A percentile compares a stretch with the other conserved stretches of the same genome.
phyloP scores from a whole-genome alignment of 805 yeast species.

The Hanseniaspora valbyensis region DNA sequence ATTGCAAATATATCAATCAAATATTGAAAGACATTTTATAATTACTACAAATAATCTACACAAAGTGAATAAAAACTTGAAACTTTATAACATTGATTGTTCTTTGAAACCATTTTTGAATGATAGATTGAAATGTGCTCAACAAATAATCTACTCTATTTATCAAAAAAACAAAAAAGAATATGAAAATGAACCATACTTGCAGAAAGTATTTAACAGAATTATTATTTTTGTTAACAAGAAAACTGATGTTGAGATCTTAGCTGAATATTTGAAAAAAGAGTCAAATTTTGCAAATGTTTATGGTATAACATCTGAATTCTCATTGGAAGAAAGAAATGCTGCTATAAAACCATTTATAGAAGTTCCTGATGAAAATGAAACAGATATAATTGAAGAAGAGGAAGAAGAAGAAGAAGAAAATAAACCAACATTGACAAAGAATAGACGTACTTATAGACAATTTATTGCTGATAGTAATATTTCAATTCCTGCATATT shows the following conservation, averaged over 20 bases:
- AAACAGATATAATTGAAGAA: slow-evolving; percentile 32
- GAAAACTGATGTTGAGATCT: slow-evolving; percentile 47
- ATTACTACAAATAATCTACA: slow-evolving; percentile 76
- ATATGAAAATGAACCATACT: slow-evolving; percentile 42
- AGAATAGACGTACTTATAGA: slow-evolving; percentile 3
- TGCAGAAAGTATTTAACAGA: slow-evolving; percentile 53
- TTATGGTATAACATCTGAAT: slow-evolving; percentile 55
- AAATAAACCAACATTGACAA: neutral
- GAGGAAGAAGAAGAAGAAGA: slow-evolving; percentile 7
- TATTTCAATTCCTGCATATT: slow-evolving; percentile 22
- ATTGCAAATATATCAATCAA: slow-evolving; percentile 36
- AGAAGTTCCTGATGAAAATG: too few species aligned
- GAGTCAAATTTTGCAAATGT: slow-evolving; percentile 46
- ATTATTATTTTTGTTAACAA: slow-evolving; percentile 77
- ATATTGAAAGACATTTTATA: slow-evolving; percentile 33
- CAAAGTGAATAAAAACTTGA: slow-evolving; percentile 65
- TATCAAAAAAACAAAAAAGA: slow-evolving; percentile 48
- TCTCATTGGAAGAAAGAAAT: slow-evolving; percentile 48
- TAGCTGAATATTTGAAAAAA: slow-evolving; percentile 43
- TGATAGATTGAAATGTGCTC: slow-evolving; percentile 70
- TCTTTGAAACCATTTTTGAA: slow-evolving; percentile 71
- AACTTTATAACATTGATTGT: slow-evolving; percentile 66
- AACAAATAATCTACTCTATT: slow-evolving; percentile 80
- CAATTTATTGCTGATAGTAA: slow-evolving; percentile 29
- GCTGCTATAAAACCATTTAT: slow-evolving; percentile 50